phyloP scores from a whole-genome alignment of 306 rosid species.

The Crotalaria pallida region DNA sequence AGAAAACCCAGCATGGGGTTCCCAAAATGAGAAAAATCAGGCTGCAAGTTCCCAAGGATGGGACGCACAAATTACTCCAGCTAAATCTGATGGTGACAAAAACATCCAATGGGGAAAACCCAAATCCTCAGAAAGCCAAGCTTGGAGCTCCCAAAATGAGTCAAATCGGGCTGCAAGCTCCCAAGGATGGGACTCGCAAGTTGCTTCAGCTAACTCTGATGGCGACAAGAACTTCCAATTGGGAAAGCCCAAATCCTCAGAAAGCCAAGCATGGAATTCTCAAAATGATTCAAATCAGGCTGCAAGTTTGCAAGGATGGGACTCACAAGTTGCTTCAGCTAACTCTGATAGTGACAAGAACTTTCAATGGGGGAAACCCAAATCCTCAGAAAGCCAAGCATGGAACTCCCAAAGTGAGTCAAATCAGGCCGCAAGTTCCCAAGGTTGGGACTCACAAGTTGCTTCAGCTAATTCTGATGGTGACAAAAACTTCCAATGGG shows the following conservation, averaged over 20 bases:
- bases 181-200: slow-evolving; percentile 56
- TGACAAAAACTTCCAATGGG: slow-evolving; percentile 49
- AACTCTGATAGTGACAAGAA: slow-evolving; percentile 35
- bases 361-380: slow-evolving; percentile 54
- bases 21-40: slow-evolving; percentile 33
- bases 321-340: slow-evolving; percentile 38
- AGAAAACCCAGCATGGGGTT: slow-evolving; percentile 36
- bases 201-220: slow-evolving; percentile 33
- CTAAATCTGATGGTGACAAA: slow-evolving; percentile 36
- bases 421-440: slow-evolving; percentile 32
- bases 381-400: slow-evolving; percentile 30
- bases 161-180: slow-evolving; percentile 35
- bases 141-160: slow-evolving; percentile 31
- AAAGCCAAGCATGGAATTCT: slow-evolving; percentile 35
- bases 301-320: slow-evolving; percentile 50
- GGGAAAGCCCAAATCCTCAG: slow-evolving; percentile 44
- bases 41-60: slow-evolving; percentile 42
- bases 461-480: slow-evolving; percentile 33
- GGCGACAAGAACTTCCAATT: slow-evolving; percentile 38
- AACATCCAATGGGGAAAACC: slow-evolving; percentile 44
- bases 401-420: slow-evolving; percentile 33
- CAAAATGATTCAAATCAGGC: slow-evolving; percentile 29
- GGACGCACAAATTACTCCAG: slow-evolving; percentile 44
- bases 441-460: slow-evolving; percentile 56
- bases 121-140: slow-evolving; percentile 31